Percentiles rank a stretch among this genome's conserved stretches.
These are phyloP conservation scores for Pseudozyma flocculosa DNA, from an alignment of 1,284 basidiomycete genomes.

Conservation along the genomic window DNA sequence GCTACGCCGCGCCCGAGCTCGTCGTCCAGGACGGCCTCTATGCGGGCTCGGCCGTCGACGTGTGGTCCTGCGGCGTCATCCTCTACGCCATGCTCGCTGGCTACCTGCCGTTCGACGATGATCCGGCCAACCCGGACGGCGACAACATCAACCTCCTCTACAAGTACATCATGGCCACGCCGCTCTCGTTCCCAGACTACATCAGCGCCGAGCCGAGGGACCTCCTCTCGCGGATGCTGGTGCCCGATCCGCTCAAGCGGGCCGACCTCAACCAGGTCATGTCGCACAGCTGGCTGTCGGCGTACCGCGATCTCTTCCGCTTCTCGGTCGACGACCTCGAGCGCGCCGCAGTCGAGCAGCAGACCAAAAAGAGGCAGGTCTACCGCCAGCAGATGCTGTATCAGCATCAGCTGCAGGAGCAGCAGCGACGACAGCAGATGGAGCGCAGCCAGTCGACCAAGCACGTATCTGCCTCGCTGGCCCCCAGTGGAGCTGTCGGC, in stretches of 20 bases:
- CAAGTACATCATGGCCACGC: slow-evolving; percentile 82
- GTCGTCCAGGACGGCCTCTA: slow-evolving; percentile 97
- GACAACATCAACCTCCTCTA: slow-evolving; percentile 99
- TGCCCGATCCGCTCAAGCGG: slow-evolving; percentile 51
- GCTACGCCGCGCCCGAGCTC: slow-evolving; percentile 98
- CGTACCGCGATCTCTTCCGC: slow-evolving; percentile 56
- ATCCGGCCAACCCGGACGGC: slow-evolving; percentile 96
- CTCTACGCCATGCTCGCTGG: slow-evolving; percentile 99
- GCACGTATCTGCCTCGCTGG: slow-evolving; percentile 1
- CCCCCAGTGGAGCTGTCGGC: slow-evolving; percentile 2
- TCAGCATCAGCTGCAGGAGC: slow-evolving; percentile 53
- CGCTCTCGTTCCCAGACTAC: slow-evolving; percentile 57
- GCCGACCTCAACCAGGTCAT: slow-evolving; percentile 54
- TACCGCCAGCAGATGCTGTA: slow-evolving; percentile 57
- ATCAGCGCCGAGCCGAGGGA: slow-evolving; percentile 55
- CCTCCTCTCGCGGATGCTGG: slow-evolving; percentile 53
- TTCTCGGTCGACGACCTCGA: slow-evolving; percentile 57
- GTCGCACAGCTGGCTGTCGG: slow-evolving; percentile 55
- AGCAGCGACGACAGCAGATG: slow-evolving; percentile 38
- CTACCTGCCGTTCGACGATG: slow-evolving; percentile 99
- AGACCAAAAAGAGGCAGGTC: slow-evolving; percentile 55
- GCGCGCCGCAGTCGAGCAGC: slow-evolving; percentile 56
- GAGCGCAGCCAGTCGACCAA: slow-evolving; percentile 38
- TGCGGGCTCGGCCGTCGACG: slow-evolving; percentile 96
- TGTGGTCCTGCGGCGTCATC: slow-evolving; percentile 99